phyloP scores from a whole-genome alignment of 31 red algal species.

The Asparagopsis taxiformis region DNA sequence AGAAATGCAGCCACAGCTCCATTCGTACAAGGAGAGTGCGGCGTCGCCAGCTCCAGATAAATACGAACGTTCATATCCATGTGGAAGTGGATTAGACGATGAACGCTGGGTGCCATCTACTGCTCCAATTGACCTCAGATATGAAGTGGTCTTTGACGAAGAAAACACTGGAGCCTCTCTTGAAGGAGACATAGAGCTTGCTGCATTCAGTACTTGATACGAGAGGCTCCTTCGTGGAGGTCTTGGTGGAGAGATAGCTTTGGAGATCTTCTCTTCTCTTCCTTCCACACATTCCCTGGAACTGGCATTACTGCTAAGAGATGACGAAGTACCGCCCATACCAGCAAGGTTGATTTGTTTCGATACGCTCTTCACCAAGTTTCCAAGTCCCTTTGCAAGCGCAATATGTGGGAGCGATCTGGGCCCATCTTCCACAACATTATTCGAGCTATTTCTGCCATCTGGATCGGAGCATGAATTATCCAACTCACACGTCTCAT shows the following conservation, averaged over 20 bases:
- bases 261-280: not conserved
- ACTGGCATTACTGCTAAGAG: constrained; percentile 6
- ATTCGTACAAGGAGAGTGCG: constrained; percentile 57
- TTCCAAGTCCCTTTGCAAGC: constrained; percentile 40
- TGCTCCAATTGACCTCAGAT: not conserved
- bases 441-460: too few species aligned
- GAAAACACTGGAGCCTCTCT: constrained; percentile 18
- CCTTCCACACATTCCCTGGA: constrained; percentile 7
- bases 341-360: constrained; percentile 22
- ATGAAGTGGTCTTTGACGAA: constrained; percentile 10
- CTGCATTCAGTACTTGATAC: constrained; percentile 51
- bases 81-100: not conserved
- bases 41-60: constrained; percentile 24
- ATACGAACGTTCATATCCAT: constrained; percentile 23
- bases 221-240: constrained; percentile 37
- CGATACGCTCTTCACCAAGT: constrained; percentile 18
- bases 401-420: constrained; percentile 23
- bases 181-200: constrained; percentile 8
- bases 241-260: constrained; percentile 20
- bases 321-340: not conserved
- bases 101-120: not conserved
- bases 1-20: constrained; percentile 51
- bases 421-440: constrained; percentile 15
- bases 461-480: too few species aligned
- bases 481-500: too few species aligned